Evolutionary conservation across 2,329 filamentous ascomycete genomes (phyloP).

Genomic region (Arachnopeziza araneosa): DNA sequence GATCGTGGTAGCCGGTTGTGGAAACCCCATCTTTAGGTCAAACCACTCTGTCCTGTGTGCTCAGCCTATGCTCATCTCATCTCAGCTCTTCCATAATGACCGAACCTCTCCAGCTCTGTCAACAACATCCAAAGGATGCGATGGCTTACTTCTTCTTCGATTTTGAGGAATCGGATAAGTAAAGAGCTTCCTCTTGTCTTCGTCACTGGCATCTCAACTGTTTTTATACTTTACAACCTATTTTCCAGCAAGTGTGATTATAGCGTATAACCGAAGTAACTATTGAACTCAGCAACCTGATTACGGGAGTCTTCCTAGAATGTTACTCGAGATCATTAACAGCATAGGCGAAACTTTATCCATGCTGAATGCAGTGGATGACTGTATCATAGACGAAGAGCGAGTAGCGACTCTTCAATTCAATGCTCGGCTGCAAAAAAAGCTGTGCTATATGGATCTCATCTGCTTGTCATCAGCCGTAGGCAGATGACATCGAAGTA

Average conservation of each 20-base stretch:
- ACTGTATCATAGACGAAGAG: too few species aligned
- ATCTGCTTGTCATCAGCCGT: background rate
- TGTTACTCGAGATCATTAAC: too few species aligned
- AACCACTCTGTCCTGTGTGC: conserved; percentile 18
- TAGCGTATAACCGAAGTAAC: conserved; percentile 23
- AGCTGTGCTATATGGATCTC: too few species aligned
- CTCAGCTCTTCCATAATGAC: conserved; percentile 26
- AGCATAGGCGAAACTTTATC: too few species aligned
- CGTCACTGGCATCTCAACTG: conserved; percentile 34
- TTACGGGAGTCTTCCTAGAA: too few species aligned
- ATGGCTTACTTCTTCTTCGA: too few species aligned
- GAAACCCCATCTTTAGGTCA: conserved; percentile 38
- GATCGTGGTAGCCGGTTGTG: conserved; percentile 33
- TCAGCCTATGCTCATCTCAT: conserved; percentile 34
- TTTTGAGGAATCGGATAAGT: conserved; percentile 30
- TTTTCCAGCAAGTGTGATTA: conserved; percentile 20
- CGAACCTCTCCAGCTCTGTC: too few species aligned
- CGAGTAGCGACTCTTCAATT: too few species aligned
- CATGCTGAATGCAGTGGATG: too few species aligned
- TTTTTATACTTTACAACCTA: conserved; percentile 14
- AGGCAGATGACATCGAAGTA: background rate
- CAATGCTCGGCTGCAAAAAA: too few species aligned
- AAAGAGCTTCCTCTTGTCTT: conserved; percentile 31
- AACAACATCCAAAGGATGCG: too few species aligned
- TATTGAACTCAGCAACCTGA: conserved; percentile 24